These are phyloP conservation scores for Ceratobasidium sp. DNA, from an alignment of 1,284 basidiomycete species.

Conservation along the genomic window DNA sequence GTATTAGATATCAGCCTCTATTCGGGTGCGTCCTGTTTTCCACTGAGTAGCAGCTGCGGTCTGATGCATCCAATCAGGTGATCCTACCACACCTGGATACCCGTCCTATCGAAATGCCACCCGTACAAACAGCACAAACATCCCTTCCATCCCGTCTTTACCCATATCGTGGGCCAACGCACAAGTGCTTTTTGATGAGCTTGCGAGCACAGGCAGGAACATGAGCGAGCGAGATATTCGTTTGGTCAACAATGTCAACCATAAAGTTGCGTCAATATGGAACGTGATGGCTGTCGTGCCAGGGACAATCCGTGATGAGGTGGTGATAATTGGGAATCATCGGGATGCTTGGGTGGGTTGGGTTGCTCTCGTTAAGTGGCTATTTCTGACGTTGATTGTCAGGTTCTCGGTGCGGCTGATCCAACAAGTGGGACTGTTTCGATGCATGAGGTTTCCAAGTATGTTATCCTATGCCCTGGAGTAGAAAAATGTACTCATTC, in stretches of 20 bases:
- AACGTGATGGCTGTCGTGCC: conserved; percentile 91
- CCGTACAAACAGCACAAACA: conserved; percentile 69
- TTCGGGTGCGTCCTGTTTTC: conserved; percentile 55
- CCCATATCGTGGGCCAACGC: conserved; percentile 78
- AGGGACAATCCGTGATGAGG: conserved; percentile 84
- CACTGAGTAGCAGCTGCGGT: neutral
- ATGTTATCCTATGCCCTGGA: neutral
- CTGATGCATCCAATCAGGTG: conserved; percentile 52
- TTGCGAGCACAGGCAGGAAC: conserved; percentile 57
- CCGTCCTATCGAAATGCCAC: conserved; percentile 88
- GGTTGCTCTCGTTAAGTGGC: neutral
- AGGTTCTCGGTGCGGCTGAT: conserved; percentile 82
- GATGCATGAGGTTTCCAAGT: conserved; percentile 69
- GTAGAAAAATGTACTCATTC: neutral
- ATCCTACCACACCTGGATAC: conserved; percentile 84
- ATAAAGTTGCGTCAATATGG: conserved; percentile 78
- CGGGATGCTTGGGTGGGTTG: conserved; percentile 58
- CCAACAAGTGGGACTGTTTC: conserved; percentile 88
- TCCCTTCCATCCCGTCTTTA: conserved; percentile 83
- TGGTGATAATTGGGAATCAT: conserved; percentile 86
- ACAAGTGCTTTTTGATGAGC: conserved; percentile 59
- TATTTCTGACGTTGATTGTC: neutral
- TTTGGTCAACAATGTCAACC: conserved; percentile 76
- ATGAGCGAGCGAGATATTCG: conserved; percentile 58
- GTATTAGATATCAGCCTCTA: conserved; percentile 84